A percentile compares a stretch with the other conserved stretches of the same genome.
These are phyloP conservation scores for Erodium moschatum DNA, from an alignment of 441 rosid species.

Conservation along the genomic window DNA sequence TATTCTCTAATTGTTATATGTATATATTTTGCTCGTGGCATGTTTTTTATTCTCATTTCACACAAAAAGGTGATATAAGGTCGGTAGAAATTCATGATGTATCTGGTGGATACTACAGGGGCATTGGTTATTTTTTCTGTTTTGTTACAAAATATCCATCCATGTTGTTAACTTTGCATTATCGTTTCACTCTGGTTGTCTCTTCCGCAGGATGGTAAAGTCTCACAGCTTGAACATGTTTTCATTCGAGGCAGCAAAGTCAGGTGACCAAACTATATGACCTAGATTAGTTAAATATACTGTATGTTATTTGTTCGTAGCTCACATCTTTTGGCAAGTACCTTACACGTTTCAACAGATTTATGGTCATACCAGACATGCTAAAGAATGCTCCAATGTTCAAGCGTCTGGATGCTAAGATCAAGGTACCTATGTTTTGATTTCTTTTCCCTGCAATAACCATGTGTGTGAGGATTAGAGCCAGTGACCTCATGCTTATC, in stretches of 20 bases:
- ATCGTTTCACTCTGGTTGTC: slow-evolving; percentile 5
- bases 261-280: slow-evolving; percentile 19
- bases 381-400: slow-evolving; percentile 75
- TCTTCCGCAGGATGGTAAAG: slow-evolving; percentile 69
- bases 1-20: no score
- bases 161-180: not conserved
- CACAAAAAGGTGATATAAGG: no score
- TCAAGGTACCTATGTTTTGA: slow-evolving; percentile 5
- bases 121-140: not conserved
- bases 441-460: not conserved
- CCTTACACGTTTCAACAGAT: slow-evolving; percentile 38
- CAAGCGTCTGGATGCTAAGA: slow-evolving; percentile 8
- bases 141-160: not conserved
- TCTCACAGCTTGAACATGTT: slow-evolving; percentile 94
- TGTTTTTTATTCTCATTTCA: no score
- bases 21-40: no score
- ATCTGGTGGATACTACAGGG: no score
- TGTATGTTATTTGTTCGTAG: not conserved
- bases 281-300: not conserved
- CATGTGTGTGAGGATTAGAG: not conserved
- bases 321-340: not conserved
- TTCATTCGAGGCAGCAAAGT: slow-evolving; percentile 98
- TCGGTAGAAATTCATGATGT: no score
- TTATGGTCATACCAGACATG: slow-evolving; percentile 99
- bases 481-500: not conserved